Evolutionary conservation across 208 protist genomes (phyloP).

Genomic region (Trypanosoma caninum): DNA sequence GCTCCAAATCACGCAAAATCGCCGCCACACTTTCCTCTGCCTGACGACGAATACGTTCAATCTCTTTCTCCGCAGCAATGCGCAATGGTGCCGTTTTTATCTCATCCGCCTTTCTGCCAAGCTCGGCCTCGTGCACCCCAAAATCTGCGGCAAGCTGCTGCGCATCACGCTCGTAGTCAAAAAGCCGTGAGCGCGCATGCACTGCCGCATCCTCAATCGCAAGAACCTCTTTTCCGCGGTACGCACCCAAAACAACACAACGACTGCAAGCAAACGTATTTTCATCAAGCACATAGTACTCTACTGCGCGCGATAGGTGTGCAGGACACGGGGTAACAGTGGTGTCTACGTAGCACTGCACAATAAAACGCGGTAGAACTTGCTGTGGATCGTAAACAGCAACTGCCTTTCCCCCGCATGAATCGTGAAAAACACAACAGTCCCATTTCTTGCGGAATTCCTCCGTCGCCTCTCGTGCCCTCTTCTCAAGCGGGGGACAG

Average conservation of each 20-base stretch:
- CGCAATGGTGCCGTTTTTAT: conserved; percentile 46
- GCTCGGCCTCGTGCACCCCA: conserved; percentile 37
- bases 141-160: conserved; percentile 41
- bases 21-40: conserved; percentile 44
- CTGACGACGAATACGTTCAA: conserved; percentile 58
- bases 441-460: conserved; percentile 47
- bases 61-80: conserved; percentile 40
- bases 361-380: conserved; percentile 53
- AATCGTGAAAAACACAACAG: conserved; percentile 46
- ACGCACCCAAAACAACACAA: conserved; percentile 63
- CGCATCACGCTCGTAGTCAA: conserved; percentile 38
- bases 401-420: conserved; percentile 30
- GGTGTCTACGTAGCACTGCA: conserved; percentile 63
- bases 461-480: conserved; percentile 21
- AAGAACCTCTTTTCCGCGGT: conserved; percentile 45
- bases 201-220: conserved; percentile 58
- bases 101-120: conserved; percentile 32
- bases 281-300: conserved; percentile 66
- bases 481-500: conserved; percentile 20
- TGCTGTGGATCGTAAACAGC: conserved; percentile 55
- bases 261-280: conserved; percentile 68
- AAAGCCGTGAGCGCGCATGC: conserved; percentile 44
- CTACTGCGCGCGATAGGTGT: conserved; percentile 53
- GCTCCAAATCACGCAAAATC: conserved; percentile 38
- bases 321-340: conserved; percentile 48